Evolutionary conservation across 2,329 filamentous ascomycete species (phyloP).

Genomic region (Sporothrix pseudoabietina): DNA sequence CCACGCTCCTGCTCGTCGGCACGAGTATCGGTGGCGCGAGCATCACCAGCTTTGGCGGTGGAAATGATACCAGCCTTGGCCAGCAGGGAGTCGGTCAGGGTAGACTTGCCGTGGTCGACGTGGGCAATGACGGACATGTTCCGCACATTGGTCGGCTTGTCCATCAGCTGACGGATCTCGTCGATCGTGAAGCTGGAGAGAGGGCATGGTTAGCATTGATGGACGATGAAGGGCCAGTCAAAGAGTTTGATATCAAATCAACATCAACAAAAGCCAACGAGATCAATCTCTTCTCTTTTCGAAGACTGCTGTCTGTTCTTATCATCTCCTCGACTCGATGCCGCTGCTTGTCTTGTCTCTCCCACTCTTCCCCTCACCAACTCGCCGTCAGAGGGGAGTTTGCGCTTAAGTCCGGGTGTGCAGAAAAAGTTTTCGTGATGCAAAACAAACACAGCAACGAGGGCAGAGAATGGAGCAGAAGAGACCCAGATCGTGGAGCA

Average conservation of each 20-base stretch:
- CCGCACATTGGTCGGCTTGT: conserved; percentile 67
- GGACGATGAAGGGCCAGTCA: not conserved
- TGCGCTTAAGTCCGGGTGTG: conserved; percentile 36
- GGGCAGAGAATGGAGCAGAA: not conserved
- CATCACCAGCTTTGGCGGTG: conserved; percentile 93
- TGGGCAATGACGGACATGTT: conserved; percentile 91
- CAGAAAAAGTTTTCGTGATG: conserved; percentile 25
- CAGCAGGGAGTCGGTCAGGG: conserved; percentile 97
- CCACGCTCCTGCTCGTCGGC: conserved; percentile 98
- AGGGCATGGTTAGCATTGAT: conserved; percentile 50
- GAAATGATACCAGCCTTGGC: conserved; percentile 99
- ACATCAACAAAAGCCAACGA: not conserved
- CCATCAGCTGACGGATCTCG: conserved; percentile 78
- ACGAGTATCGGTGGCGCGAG: conserved; percentile 95
- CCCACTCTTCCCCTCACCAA: conserved; percentile 7
- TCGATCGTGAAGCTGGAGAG: conserved; percentile 91
- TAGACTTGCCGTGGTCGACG: conserved; percentile 99
- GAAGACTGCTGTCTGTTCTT: not conserved
- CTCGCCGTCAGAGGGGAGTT: conserved; percentile 31
- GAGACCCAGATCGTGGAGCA: not conserved
- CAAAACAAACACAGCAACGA: not conserved
- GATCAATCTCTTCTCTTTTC: not conserved
- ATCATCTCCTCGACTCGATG: not conserved
- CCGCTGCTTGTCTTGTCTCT: not conserved
- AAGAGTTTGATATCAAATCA: not conserved